Base-by-base conservation (phyloP, 192 early-diverging fungal genomes). In the Coemansia sp. region DNA sequence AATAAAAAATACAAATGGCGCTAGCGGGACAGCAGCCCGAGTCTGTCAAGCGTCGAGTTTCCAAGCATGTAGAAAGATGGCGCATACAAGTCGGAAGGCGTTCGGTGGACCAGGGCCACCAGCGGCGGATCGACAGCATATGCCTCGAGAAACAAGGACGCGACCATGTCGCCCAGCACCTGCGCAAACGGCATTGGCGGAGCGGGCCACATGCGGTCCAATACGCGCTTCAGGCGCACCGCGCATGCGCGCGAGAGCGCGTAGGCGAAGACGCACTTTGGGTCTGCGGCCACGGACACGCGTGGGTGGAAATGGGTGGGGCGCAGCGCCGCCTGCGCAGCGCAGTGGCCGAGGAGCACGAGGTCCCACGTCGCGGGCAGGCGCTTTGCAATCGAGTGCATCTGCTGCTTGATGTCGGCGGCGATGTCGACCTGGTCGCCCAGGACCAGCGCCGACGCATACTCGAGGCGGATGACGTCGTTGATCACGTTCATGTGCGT, bases 401-500 rank as follows among this genome's bases (percentile, higher is more conserved):
- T 69, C 23, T 48, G 38, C 50, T 69, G 60, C 67, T 63, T 69
- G 16, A 57, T 29, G 21, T 62, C 60, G 4, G 49, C 30, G 25
- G 58, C 56, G 35, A 74, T 12, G 29, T 67, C 71, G 2, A 64
- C 43, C 0, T 22, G 23, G 43, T 67, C 65, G 5, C 40, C 44
- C 52, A 74, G 56, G 10, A 74, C 61, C 29, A 74, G 31, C 0
- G 71, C 58, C 11, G 59, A 66, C 10, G 42, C 5, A 11, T 62
- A 47, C 52, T 60, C 60, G 47, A 67, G 51, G 8, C 65, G 54
- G 12, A 67, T 24, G 7, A 74, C 38, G 23, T 67, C 71, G 61
- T 56, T 67, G 61, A 67, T 60, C 21, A 64, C 52, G 31, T 67
- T 74, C 52, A 64, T 58, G 30, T 74, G 65, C 3, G 65, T 63